Evolutionary conservation across 805 yeast genomes (phyloP), one percentile per base, ranked within the genome.

Genomic region (Metschnikowia hibisci): DNA sequence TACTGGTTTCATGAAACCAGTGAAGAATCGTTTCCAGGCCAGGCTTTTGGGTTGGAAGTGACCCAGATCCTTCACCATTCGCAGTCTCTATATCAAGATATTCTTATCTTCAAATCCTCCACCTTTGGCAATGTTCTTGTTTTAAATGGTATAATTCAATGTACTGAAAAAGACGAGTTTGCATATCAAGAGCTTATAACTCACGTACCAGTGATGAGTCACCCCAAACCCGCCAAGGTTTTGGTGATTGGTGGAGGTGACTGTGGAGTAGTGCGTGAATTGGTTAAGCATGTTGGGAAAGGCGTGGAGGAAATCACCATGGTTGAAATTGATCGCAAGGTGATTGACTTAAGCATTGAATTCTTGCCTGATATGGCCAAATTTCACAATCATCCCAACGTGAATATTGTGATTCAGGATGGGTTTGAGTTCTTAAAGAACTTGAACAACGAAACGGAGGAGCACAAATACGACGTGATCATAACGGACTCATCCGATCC

Each of bases 221-320:
- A 89, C 65, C 78, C 79, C 3, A 57, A 71, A 32, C 96, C 97
- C 1, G 77, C 77, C 53, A 76, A 74, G 42, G 95, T 88, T 8
- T 74, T 89, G 40, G 93, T 89, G 25, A 86, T 89, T 55, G 97
- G 97, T 22, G 97, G 97, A 20, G 97, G 97, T 33, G 97, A 89
- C 62, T 96, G 97, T 51, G 97, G 97, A 48, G 96, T 89, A 15
- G 67, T 90, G 29, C 76, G 97, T 56, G 97, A 89, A 62, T 82
- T 87, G 13, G 79, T 87, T 35, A 90, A 89, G 65, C 91, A 85
- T 57, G 54, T 67, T 25, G 62, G 62, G 11, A 42, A 35, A 15
- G 70, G 74, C 5, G 69, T 74, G 34, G 82, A 84, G 51, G 63
- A 68, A 36, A 84, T 86, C 12, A 82, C 84, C 11, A 73, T 89